phyloP scores from a whole-genome alignment of 495 filamentous ascomycete genomes.

The Trichoderma gamsii region DNA sequence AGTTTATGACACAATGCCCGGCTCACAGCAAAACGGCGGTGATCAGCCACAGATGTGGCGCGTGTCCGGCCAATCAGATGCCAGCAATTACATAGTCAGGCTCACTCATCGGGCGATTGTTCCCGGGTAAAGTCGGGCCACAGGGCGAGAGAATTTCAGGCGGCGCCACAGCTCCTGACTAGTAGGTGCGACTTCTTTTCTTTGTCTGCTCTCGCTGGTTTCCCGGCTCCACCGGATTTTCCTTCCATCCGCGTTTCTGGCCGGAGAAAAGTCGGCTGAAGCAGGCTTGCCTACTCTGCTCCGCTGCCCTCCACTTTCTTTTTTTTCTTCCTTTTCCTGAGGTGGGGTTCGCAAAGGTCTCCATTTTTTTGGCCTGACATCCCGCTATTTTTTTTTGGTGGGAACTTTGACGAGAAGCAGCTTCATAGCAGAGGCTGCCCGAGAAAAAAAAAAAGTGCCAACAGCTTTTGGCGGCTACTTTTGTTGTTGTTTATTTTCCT shows the following conservation, averaged over 20 bases:
- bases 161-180: not conserved
- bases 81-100: slow-evolving; percentile 17
- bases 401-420: not conserved
- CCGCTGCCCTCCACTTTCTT: not conserved
- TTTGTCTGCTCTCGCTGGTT: not conserved
- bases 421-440: not conserved
- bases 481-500: not conserved
- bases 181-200: not conserved
- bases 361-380: slow-evolving; percentile 3
- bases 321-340: not conserved
- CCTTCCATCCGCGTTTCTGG: not conserved
- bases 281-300: not conserved
- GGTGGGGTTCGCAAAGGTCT: not conserved
- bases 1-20: slow-evolving; percentile 22
- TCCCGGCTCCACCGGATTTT: slow-evolving; percentile 7
- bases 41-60: slow-evolving; percentile 15
- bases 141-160: not conserved
- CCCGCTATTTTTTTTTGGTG: slow-evolving; percentile 10
- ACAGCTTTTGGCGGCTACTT: not conserved
- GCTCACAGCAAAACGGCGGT: slow-evolving; percentile 4
- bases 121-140: slow-evolving; percentile 8
- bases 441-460: slow-evolving; percentile 15
- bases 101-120: not conserved
- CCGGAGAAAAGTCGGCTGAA: slow-evolving; percentile 1
- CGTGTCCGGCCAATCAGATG: slow-evolving; percentile 32